A percentile compares a stretch with the other conserved stretches of the same genome.
phyloP scores from a whole-genome alignment of 805 yeast genomes.

The Lachancea mirantina region DNA sequence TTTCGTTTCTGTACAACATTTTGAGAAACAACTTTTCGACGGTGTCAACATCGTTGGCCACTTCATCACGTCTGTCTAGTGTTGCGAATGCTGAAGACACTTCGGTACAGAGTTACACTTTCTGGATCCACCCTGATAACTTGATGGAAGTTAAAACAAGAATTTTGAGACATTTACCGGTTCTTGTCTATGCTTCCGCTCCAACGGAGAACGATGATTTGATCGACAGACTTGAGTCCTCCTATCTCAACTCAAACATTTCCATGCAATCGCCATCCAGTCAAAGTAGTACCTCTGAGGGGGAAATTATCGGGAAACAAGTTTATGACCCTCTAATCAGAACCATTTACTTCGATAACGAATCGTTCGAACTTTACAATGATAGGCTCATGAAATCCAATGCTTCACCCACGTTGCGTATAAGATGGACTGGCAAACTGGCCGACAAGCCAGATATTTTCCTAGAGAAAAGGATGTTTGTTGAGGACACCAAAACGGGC shows the following conservation, averaged over 20 bases:
- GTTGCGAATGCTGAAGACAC: slow-evolving; percentile 28
- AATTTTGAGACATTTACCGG: slow-evolving; percentile 87
- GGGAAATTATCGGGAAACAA: slow-evolving; percentile 29
- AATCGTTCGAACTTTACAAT: slow-evolving; percentile 77
- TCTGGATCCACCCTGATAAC: slow-evolving; percentile 97
- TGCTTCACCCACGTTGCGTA: slow-evolving; percentile 67
- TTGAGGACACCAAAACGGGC: slow-evolving; percentile 39
- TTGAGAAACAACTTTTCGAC: slow-evolving; percentile 52
- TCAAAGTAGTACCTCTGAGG: slow-evolving; percentile 43
- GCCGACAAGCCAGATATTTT: slow-evolving; percentile 68
- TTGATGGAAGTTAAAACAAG: slow-evolving; percentile 97
- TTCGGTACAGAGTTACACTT: slow-evolving; percentile 62
- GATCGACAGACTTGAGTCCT: slow-evolving; percentile 23
- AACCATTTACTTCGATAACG: slow-evolving; percentile 81
- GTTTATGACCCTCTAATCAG: slow-evolving; percentile 75
- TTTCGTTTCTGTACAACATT: slow-evolving; percentile 73
- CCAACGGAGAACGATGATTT: slow-evolving; percentile 30
- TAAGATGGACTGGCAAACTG: slow-evolving; percentile 87
- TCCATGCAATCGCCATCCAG: slow-evolving; percentile 26
- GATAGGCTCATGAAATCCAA: slow-evolving; percentile 66
- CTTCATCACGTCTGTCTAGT: slow-evolving; percentile 32
- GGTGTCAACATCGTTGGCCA: slow-evolving; percentile 32
- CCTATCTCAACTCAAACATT: slow-evolving; percentile 21
- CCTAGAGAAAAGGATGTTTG: slow-evolving; percentile 72
- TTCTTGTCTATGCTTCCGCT: slow-evolving; percentile 57